Conservation (phyloP, 371 early-diverging fungal species). For the Mucor piriformis region DNA sequence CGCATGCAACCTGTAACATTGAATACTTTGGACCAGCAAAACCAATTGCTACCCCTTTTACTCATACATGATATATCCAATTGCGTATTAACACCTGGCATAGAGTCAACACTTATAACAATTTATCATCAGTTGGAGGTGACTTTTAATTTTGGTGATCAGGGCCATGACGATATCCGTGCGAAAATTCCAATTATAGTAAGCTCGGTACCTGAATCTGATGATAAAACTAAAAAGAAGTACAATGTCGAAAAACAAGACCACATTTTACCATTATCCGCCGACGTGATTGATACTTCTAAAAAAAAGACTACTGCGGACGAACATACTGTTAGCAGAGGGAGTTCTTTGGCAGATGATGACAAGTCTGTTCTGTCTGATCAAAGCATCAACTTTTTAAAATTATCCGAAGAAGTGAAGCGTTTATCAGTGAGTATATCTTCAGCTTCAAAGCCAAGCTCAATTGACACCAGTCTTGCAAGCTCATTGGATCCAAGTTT, state of each 20-base stretch:
- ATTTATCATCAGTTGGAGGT: slow-evolving; percentile 24
- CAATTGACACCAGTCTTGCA: slow-evolving; percentile 14
- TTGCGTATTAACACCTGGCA: neutral
- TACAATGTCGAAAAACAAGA: slow-evolving; percentile 15
- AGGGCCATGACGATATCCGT: slow-evolving; percentile 13
- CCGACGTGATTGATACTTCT: slow-evolving; percentile 2
- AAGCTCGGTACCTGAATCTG: slow-evolving; percentile 12
- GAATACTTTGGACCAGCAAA: slow-evolving; percentile 2
- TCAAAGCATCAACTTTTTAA: slow-evolving; percentile 1
- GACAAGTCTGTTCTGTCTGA: slow-evolving; percentile 7
- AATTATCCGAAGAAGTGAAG: neutral
- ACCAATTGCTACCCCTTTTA: neutral
- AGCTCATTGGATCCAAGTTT: neutral
- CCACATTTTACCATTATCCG: slow-evolving; percentile 6
- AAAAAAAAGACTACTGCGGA: neutral
- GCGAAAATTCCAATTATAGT: slow-evolving; percentile 21
- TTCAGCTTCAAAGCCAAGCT: slow-evolving; percentile 1
- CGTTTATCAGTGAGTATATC: slow-evolving; percentile 7
- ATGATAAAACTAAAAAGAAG: neutral
- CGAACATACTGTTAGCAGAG: neutral
- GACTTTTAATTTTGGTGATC: slow-evolving; percentile 22
- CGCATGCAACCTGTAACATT: slow-evolving; percentile 21
- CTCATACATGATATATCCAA: neutral
- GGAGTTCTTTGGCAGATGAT: neutral
- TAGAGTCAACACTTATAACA: slow-evolving; percentile 19